Conservation (phyloP, 2,329 filamentous ascomycete genomes). For the Magnaporthiopsis poae region DNA sequence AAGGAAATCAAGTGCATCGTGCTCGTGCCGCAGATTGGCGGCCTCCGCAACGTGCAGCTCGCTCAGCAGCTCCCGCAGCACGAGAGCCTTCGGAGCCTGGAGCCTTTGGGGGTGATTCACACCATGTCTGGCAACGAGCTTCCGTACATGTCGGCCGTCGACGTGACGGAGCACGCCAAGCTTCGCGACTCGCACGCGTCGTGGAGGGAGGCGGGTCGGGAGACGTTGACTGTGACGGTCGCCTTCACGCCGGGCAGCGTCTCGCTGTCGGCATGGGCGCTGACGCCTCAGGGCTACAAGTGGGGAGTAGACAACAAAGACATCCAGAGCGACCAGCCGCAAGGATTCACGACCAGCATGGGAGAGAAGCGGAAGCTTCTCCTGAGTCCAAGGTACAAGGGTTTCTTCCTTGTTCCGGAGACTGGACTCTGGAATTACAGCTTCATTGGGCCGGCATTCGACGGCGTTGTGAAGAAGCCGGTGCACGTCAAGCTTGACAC, state of each 20-base stretch:
- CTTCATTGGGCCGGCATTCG: constrained; percentile 89
- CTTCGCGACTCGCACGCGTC: constrained; percentile 71
- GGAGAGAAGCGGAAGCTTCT: constrained; percentile 92
- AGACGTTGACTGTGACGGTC: constrained; percentile 88
- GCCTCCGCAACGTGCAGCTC: constrained; percentile 80
- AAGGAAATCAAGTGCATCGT: constrained; percentile 96
- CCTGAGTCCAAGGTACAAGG: constrained; percentile 83
- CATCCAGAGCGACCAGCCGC: constrained; percentile 79
- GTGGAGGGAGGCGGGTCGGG: constrained; percentile 56
- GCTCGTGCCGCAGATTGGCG: constrained; percentile 94
- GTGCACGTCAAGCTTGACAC: constrained; percentile 91
- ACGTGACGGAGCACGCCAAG: constrained; percentile 87
- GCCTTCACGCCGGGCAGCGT: constrained; percentile 95
- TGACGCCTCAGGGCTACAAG: constrained; percentile 85
- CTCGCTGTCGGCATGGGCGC: constrained; percentile 82
- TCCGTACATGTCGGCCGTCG: constrained; percentile 88
- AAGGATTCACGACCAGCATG: constrained; percentile 84
- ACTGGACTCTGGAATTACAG: constrained; percentile 91
- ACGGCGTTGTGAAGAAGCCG: constrained; percentile 78
- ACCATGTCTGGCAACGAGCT: constrained; percentile 90
- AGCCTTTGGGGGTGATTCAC: constrained; percentile 90
- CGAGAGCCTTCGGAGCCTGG: constrained; percentile 75
- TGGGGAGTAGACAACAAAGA: constrained; percentile 97
- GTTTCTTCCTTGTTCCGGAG: constrained; percentile 93
- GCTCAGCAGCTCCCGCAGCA: constrained; percentile 85